Percentiles rank a stretch among this genome's conserved stretches.
These are phyloP conservation scores for Fusarium piperis DNA, from an alignment of 2,329 filamentous ascomycete species.

Conservation along the genomic window DNA sequence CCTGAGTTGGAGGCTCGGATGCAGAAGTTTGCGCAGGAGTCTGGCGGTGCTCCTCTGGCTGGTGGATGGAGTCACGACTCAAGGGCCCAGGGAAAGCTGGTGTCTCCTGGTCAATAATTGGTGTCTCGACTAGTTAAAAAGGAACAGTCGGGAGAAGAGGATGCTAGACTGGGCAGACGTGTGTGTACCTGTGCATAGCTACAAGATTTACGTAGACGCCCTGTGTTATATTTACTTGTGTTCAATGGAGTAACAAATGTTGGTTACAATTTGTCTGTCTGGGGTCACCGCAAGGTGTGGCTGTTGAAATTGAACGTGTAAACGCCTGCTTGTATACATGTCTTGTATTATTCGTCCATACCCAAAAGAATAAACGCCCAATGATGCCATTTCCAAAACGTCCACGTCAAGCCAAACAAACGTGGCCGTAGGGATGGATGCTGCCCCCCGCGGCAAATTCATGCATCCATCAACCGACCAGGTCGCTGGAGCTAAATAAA, in stretches of 20 bases:
- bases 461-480: conserved; percentile 4
- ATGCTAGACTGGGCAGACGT: conserved; percentile 34
- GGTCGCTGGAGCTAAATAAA: conserved; percentile 6
- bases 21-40: conserved; percentile 77
- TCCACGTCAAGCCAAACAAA: conserved; percentile 1
- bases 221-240: conserved; percentile 44
- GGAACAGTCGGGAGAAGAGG: conserved; percentile 20
- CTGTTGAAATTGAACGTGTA: not conserved
- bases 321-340: not conserved
- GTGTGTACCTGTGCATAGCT: conserved; percentile 42
- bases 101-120: conserved; percentile 87
- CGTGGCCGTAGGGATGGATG: not conserved
- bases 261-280: not conserved
- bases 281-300: not conserved
- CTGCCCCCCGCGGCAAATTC: conserved; percentile 16
- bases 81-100: conserved; percentile 79
- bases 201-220: conserved; percentile 41
- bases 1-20: conserved; percentile 95
- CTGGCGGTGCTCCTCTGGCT: conserved; percentile 79
- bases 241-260: conserved; percentile 31
- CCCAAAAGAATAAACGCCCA: not conserved
- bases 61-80: conserved; percentile 88
- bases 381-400: conserved; percentile 1
- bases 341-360: not conserved
- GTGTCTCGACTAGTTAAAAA: conserved; percentile 25